A percentile compares a stretch with the other conserved stretches of the same genome.
Conservation (phyloP, 371 early-diverging fungal species). For the Chytridium lagenaria region DNA sequence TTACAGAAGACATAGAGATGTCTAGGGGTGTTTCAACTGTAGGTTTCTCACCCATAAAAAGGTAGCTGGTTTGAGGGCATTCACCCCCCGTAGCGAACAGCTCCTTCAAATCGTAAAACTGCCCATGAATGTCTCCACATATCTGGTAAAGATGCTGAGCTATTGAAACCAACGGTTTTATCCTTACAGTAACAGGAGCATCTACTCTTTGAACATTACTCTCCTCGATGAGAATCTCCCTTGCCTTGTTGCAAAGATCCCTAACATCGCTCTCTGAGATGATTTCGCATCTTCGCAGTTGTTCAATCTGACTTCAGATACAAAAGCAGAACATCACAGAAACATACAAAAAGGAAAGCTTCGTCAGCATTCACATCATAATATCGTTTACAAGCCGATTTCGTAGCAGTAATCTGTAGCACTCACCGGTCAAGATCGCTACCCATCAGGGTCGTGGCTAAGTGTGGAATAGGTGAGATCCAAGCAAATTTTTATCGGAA, state of each 20-base stretch:
- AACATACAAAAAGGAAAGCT: too few relatives aligned
- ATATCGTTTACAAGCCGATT: too few relatives aligned
- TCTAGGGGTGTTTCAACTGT: too few relatives aligned
- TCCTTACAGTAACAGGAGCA: slow-evolving; percentile 93
- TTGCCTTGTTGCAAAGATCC: slow-evolving; percentile 90
- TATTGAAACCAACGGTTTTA: background rate
- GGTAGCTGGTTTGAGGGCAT: slow-evolving; percentile 96
- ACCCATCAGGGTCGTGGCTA: too few relatives aligned
- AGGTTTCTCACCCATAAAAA: slow-evolving; percentile 87
- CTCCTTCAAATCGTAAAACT: slow-evolving; percentile 96
- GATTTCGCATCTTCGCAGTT: slow-evolving; percentile 86
- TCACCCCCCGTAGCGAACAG: slow-evolving; percentile 95
- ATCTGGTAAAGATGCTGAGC: slow-evolving; percentile 63
- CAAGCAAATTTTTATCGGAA: too few relatives aligned
- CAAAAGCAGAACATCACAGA: too few relatives aligned
- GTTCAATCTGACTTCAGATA: slow-evolving; percentile 91
- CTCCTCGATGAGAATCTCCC: slow-evolving; percentile 94
- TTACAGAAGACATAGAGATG: too few relatives aligned
- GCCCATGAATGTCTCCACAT: slow-evolving; percentile 99
- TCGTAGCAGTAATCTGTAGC: too few relatives aligned
- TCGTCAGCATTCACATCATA: too few relatives aligned
- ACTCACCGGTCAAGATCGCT: too few relatives aligned
- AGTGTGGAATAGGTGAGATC: too few relatives aligned
- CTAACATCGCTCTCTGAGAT: slow-evolving; percentile 92
- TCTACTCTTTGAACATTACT: slow-evolving; percentile 93